Evolutionary conservation across 805 yeast species (phyloP).

Genomic region (Yamadazyma takamatsuzukensis): DNA sequence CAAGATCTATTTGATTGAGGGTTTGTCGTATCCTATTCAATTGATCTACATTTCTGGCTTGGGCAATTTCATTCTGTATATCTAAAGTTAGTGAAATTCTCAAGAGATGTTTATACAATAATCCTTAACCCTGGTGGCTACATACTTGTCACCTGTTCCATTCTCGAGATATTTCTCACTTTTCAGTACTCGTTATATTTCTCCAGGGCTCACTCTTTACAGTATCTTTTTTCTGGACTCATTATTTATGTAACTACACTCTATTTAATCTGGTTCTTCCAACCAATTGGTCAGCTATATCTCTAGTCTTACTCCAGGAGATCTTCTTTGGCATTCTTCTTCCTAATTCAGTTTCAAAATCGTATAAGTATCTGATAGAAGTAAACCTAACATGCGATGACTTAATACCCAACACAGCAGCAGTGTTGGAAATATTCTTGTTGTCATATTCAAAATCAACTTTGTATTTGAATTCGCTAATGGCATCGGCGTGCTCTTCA

Average conservation of each 20-base stretch:
- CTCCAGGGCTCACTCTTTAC: too few species aligned
- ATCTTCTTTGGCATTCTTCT: constrained; percentile 86
- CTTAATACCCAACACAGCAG: constrained; percentile 80
- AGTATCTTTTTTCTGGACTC: too few species aligned
- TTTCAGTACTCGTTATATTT: too few species aligned
- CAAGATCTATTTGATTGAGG: not conserved
- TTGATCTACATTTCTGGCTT: too few species aligned
- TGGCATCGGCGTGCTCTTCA: constrained; percentile 45
- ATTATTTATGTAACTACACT: too few species aligned
- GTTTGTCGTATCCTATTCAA: too few species aligned
- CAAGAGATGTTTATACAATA: too few species aligned
- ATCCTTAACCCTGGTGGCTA: too few species aligned
- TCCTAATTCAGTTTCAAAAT: constrained; percentile 76
- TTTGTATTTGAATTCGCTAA: constrained; percentile 20
- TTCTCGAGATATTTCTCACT: too few species aligned
- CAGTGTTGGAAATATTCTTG: constrained; percentile 44
- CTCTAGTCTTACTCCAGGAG: constrained; percentile 76
- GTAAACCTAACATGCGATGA: constrained; percentile 74
- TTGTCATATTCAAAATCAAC: constrained; percentile 32
- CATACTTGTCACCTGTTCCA: too few species aligned
- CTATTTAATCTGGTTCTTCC: constrained; percentile 48
- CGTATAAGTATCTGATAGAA: constrained; percentile 72
- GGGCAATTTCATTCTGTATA: too few species aligned
- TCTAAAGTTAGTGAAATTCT: too few species aligned
- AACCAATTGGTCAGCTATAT: constrained; percentile 79